Percentiles rank a stretch among this genome's conserved stretches.
Evolutionary conservation across 208 protist genomes (phyloP).

Genomic region (Endotrypanum monterogeii): DNA sequence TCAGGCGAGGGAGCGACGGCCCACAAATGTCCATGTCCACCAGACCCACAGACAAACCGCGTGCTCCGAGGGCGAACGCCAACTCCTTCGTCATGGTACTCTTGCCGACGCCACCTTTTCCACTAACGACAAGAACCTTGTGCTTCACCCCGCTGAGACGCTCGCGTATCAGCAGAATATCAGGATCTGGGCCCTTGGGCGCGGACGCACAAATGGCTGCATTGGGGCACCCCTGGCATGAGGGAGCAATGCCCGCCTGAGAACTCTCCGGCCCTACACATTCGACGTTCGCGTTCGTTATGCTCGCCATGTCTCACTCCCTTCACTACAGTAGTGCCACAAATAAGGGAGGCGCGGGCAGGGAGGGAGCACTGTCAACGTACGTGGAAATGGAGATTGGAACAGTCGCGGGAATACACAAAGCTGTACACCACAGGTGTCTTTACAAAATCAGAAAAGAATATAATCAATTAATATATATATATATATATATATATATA

Average conservation of each 20-base stretch:
- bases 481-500: too few species aligned
- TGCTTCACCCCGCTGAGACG: slow-evolving; percentile 76
- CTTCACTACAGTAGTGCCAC: neutral
- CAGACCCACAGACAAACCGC: slow-evolving; percentile 95
- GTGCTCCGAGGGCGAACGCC: slow-evolving; percentile 74
- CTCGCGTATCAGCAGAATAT: slow-evolving; percentile 84
- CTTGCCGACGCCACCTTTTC: slow-evolving; percentile 96
- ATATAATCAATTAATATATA: neutral
- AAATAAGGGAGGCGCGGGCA: neutral
- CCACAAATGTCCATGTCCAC: slow-evolving; percentile 99
- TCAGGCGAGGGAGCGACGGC: slow-evolving; percentile 92
- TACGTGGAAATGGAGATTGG: neutral
- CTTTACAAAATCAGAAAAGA: neutral
- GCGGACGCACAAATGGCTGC: slow-evolving; percentile 94
- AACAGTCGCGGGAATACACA: neutral
- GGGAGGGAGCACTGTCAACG: neutral
- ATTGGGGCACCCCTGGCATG: slow-evolving; percentile 98
- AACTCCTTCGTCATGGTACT: slow-evolving; percentile 93
- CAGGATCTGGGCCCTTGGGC: slow-evolving; percentile 93
- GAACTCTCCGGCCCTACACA: slow-evolving; percentile 96
- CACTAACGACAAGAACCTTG: slow-evolving; percentile 91
- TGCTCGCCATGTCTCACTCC: slow-evolving; percentile 1
- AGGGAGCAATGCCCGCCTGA: slow-evolving; percentile 93
- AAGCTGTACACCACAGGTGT: neutral
- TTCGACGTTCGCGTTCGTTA: slow-evolving; percentile 52